Evolutionary conservation across 2,329 filamentous ascomycete species (phyloP).

Genomic region (Rhexocercosporidium sp.): DNA sequence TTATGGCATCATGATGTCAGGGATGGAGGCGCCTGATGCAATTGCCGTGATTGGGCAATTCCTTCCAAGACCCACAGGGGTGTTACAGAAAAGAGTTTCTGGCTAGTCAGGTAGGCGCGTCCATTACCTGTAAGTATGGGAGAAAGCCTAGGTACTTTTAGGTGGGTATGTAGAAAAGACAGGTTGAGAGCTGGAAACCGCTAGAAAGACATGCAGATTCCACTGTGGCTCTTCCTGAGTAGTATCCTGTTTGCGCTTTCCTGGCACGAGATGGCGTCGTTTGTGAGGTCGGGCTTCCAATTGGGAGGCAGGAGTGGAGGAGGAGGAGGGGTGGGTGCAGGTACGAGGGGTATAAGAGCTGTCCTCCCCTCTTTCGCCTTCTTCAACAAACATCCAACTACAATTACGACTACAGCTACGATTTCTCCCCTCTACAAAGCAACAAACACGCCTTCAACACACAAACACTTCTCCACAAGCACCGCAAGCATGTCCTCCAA

Average conservation of each 20-base stretch:
- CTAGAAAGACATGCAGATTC: conserved; percentile 22
- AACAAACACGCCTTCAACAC: background rate
- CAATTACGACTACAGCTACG: background rate
- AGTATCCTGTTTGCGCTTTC: conserved; percentile 6
- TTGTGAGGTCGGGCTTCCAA: background rate
- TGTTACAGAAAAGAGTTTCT: background rate
- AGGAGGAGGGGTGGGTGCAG: background rate
- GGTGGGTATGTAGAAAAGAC: too few species aligned
- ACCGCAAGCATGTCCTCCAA: conserved; percentile 36
- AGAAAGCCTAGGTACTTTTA: too few species aligned
- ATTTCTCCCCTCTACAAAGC: background rate
- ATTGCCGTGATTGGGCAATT: conserved; percentile 8
- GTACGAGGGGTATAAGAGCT: conserved; percentile 13
- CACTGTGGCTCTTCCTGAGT: conserved; percentile 12
- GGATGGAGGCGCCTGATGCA: background rate
- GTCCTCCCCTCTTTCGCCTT: background rate
- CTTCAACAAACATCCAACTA: background rate
- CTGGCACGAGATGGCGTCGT: conserved; percentile 19
- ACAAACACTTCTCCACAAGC: background rate
- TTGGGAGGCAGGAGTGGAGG: background rate
- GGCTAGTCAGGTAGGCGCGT: conserved; percentile 1
- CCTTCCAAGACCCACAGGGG: too few species aligned
- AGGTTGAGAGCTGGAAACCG: too few species aligned
- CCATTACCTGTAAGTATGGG: too few species aligned
- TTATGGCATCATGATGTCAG: background rate